These are phyloP conservation scores for Niebla homalea DNA, from an alignment of 495 filamentous ascomycete species.

Conservation along the genomic window DNA sequence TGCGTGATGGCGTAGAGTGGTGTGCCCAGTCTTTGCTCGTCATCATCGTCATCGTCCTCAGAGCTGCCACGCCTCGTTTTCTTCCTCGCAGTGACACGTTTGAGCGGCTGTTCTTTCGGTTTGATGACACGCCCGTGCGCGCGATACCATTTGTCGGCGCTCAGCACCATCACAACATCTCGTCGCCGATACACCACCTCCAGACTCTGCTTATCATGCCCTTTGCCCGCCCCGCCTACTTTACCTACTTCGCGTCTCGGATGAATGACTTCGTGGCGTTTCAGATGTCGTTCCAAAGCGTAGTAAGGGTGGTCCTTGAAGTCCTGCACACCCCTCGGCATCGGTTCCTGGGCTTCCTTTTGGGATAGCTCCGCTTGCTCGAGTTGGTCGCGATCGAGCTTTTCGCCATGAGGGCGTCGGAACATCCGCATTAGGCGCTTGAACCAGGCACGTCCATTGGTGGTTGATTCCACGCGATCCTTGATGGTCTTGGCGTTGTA, in stretches of 20 bases:
- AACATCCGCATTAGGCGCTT: slow-evolving; percentile 45
- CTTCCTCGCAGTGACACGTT: slow-evolving; percentile 42
- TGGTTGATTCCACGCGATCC: slow-evolving; percentile 55
- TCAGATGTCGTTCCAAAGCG: slow-evolving; percentile 79
- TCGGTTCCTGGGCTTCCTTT: slow-evolving; percentile 61
- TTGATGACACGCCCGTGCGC: slow-evolving; percentile 60
- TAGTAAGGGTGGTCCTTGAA: slow-evolving; percentile 90
- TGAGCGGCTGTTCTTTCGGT: slow-evolving; percentile 60
- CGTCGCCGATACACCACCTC: slow-evolving; percentile 64
- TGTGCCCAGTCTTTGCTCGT: slow-evolving; percentile 28
- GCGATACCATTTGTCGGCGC: slow-evolving; percentile 76
- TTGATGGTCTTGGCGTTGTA: slow-evolving; percentile 83
- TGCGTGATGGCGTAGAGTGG: slow-evolving; percentile 20
- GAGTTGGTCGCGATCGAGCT: slow-evolving; percentile 59
- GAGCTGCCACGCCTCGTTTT: slow-evolving; percentile 24
- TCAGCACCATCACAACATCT: slow-evolving; percentile 64
- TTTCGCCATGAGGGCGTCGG: slow-evolving; percentile 31
- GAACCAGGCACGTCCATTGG: slow-evolving; percentile 63
- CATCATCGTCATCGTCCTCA: slow-evolving; percentile 31
- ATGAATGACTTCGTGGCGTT: slow-evolving; percentile 63
- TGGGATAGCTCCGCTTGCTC: slow-evolving; percentile 64
- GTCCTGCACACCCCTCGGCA: slow-evolving; percentile 80
- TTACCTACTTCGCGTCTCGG: slow-evolving; percentile 63
- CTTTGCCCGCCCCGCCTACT: slow-evolving; percentile 49
- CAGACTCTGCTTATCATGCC: slow-evolving; percentile 31